Conservation (phyloP, 192 early-diverging fungal species). For the Linnemannia zychae region DNA sequence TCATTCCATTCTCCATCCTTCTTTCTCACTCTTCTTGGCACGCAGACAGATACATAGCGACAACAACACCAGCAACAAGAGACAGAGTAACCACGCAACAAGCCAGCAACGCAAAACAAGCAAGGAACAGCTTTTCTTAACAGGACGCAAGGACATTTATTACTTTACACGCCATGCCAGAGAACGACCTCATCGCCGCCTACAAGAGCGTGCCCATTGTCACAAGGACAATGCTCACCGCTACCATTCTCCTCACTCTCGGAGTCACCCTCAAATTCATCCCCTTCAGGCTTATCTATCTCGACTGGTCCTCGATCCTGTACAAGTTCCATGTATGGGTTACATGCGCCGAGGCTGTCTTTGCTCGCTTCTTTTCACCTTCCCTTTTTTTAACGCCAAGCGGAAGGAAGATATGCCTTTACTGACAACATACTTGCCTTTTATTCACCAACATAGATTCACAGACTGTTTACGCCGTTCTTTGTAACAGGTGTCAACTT, state of each 20-base stretch:
- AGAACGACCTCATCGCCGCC: constrained; percentile 66
- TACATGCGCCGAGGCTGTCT: neutral
- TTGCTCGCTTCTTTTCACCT: neutral
- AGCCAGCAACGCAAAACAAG: too few relatives aligned
- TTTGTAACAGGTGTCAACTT: constrained; percentile 68
- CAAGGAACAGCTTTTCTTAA: too few relatives aligned
- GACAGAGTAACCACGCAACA: neutral
- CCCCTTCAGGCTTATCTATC: constrained; percentile 53
- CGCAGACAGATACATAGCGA: neutral
- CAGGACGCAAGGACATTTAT: too few relatives aligned
- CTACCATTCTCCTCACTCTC: constrained; percentile 63
- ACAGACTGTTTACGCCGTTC: constrained; percentile 82
- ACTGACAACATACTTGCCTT: too few relatives aligned
- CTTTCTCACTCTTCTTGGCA: neutral
- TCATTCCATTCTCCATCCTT: neutral
- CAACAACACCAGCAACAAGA: neutral
- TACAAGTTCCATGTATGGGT: constrained; percentile 72
- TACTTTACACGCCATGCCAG: constrained; percentile 28
- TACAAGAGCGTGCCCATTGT: constrained; percentile 70
- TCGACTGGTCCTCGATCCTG: constrained; percentile 67
- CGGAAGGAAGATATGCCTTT: too few relatives aligned
- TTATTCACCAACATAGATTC: constrained; percentile 62
- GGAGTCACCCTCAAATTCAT: constrained; percentile 57
- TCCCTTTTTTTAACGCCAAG: too few relatives aligned
- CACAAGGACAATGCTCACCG: constrained; percentile 68